These are phyloP conservation scores for Biscogniauxia mediterranea DNA, from an alignment of 2,329 filamentous ascomycete species.

Conservation along the genomic window DNA sequence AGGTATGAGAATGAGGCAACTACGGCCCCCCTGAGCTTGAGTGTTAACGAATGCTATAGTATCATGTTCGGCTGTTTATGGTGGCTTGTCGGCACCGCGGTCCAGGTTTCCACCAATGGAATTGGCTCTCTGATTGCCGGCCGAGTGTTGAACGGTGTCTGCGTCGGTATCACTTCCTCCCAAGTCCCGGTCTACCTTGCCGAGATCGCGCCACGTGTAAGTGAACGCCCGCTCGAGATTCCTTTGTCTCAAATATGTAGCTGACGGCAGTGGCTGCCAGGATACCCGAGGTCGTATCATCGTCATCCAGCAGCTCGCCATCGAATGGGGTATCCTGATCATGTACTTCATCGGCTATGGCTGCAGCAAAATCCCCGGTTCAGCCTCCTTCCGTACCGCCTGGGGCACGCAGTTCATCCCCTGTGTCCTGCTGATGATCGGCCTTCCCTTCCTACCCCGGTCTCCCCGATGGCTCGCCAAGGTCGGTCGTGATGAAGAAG, in stretches of 20 bases:
- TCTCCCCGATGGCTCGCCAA: constrained; percentile 63
- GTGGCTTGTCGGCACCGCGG: constrained; percentile 57
- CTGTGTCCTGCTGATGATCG: constrained; percentile 54
- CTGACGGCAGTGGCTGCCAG: constrained; percentile 26
- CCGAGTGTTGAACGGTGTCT: constrained; percentile 61
- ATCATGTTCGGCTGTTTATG: constrained; percentile 45
- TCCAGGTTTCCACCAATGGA: constrained; percentile 59
- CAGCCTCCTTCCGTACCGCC: constrained; percentile 60
- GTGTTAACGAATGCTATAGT: constrained; percentile 21
- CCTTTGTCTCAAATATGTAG: too few species aligned
- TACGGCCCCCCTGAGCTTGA: background rate
- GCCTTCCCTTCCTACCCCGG: constrained; percentile 60
- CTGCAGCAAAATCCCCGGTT: constrained; percentile 57
- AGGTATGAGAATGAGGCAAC: constrained; percentile 16
- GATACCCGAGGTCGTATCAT: constrained; percentile 61
- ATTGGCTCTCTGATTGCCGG: constrained; percentile 54
- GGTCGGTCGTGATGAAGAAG: constrained; percentile 58
- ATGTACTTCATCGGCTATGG: constrained; percentile 70
- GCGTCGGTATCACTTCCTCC: constrained; percentile 65
- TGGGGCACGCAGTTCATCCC: constrained; percentile 66
- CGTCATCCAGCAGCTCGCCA: constrained; percentile 71
- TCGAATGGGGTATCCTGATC: constrained; percentile 69
- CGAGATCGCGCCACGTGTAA: constrained; percentile 55
- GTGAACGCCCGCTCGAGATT: constrained; percentile 3
- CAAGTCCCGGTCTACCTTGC: constrained; percentile 69